Evolutionary conservation across 371 early-diverging fungal genomes (phyloP).

Genomic region (Dinochytrium kinnereticum): DNA sequence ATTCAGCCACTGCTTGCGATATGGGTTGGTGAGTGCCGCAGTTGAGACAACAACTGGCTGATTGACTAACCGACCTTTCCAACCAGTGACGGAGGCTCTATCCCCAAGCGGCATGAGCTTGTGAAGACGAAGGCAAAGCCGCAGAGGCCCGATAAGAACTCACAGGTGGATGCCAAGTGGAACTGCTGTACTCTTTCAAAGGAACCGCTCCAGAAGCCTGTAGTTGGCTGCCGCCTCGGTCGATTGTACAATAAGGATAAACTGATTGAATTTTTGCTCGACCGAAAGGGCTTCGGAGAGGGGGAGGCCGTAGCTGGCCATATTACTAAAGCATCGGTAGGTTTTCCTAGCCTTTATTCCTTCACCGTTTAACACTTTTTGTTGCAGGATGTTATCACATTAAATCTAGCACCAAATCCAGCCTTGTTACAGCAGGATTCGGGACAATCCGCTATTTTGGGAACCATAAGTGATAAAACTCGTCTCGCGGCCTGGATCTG

Average conservation of each 20-base stretch:
- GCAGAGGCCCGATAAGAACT: slow-evolving; percentile 68
- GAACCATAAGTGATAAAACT: slow-evolving; percentile 23
- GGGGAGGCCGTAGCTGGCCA: slow-evolving; percentile 82
- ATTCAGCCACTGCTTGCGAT: too few relatives aligned
- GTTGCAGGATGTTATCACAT: slow-evolving; percentile 74
- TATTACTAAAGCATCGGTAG: slow-evolving; percentile 57
- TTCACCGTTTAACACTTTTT: slow-evolving; percentile 12
- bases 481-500: slow-evolving; percentile 72
- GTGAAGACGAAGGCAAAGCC: slow-evolving; percentile 85
- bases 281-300: slow-evolving; percentile 71
- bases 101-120: slow-evolving; percentile 91
- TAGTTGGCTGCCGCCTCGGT: slow-evolving; percentile 83
- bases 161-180: slow-evolving; percentile 73
- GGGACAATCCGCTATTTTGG: slow-evolving; percentile 39
- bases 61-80: too few relatives aligned
- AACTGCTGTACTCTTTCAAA: slow-evolving; percentile 90
- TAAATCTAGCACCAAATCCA: slow-evolving; percentile 78
- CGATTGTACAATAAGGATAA: slow-evolving; percentile 93
- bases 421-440: slow-evolving; percentile 53
- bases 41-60: background rate
- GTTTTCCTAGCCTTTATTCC: background rate
- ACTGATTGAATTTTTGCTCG: slow-evolving; percentile 81
- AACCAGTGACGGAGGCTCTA: slow-evolving; percentile 94
- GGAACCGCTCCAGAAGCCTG: slow-evolving; percentile 70
- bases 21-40: slow-evolving; percentile 11